Conservation (phyloP, 2,329 filamentous ascomycete genomes). For the Ceratocystis lukuohia region DNA sequence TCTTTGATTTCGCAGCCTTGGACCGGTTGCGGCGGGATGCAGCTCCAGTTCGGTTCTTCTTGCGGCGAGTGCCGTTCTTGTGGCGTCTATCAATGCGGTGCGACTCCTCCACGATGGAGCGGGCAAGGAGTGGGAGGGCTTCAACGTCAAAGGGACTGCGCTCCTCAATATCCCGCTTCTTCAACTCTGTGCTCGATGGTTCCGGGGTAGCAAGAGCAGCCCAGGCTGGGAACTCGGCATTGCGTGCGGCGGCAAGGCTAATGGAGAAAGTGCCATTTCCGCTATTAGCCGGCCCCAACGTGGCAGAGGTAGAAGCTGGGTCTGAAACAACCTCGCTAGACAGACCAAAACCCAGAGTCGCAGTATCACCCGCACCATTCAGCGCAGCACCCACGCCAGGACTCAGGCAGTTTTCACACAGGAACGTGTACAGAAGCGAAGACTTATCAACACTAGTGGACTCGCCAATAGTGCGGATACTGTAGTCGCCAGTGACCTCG, state of each 20-base stretch:
- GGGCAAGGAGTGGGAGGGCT: background rate
- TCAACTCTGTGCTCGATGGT: background rate
- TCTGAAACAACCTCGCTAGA: conserved; percentile 22
- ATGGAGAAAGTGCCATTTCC: conserved; percentile 22
- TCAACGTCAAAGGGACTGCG: background rate
- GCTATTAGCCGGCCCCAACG: conserved; percentile 20
- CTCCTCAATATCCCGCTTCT: background rate
- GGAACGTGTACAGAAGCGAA: conserved; percentile 34
- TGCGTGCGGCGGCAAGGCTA: conserved; percentile 21
- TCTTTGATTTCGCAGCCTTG: no score
- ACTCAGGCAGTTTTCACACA: conserved; percentile 30
- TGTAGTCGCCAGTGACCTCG: conserved; percentile 31
- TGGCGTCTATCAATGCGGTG: background rate
- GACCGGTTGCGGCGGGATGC: no score
- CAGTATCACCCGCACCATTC: conserved; percentile 21
- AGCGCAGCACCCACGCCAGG: conserved; percentile 24
- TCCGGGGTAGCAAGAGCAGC: conserved; percentile 19
- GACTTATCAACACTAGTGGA: conserved; percentile 32
- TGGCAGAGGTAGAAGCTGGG: conserved; percentile 19
- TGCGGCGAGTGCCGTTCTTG: background rate
- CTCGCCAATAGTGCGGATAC: conserved; percentile 30
- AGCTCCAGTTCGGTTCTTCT: background rate
- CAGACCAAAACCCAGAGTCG: conserved; percentile 29
- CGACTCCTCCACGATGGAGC: conserved; percentile 3
- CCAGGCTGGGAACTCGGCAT: conserved; percentile 21